Evolutionary conservation across 2,329 filamentous ascomycete species (phyloP), one percentile per base, ranked within the genome.

Genomic region (Cordyceps pruinosa): DNA sequence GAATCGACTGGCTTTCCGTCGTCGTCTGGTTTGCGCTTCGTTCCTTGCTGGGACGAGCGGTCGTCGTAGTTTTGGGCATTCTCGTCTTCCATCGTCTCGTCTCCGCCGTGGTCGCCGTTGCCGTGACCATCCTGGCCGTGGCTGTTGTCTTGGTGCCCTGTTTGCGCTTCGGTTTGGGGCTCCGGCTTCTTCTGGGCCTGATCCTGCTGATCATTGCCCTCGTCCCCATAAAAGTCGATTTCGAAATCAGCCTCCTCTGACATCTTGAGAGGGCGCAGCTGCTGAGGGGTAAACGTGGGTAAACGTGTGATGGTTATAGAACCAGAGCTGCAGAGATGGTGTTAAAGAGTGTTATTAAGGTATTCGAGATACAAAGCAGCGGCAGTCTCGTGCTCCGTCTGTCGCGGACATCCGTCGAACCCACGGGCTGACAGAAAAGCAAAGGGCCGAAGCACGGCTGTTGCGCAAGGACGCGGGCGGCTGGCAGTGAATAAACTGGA

Each of bases 221-320:
- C 75, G 65, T 87, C 85, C 65, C 83, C 85, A 67, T 88, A 88
- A 66, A 88, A 85, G 64, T 88, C 85, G 72, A 88, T 87, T 65
- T 88, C 85, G 70, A 86, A 87, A 65, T 87, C 84, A 66, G 87
- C 84, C 65, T 88, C 85, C 65, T 88, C 85, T 64, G 84, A 82
- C 85, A 87, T 88, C 51, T 66, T 72, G 66, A 42, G 42, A 26
- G 19, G 21, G 32, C 28, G 37, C n/a, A n/a, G n/a, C 28, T 25
- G 47, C 13, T 32, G 47, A 4, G 47, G 42, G 12, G 19, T 25
- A 47, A 46, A 17, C n/a, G n/a, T 32, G 30, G 30, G 30, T 32
- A 32, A 13, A 32, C 13, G 44, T 41, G 23, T 41, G 32, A 32
- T n/a, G 54, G 54, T 56, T 48, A 53, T 42, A 10, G 39, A 48